Evolutionary conservation across 1,284 basidiomycete species (phyloP).

Genomic region (Schizophyllum commune): DNA sequence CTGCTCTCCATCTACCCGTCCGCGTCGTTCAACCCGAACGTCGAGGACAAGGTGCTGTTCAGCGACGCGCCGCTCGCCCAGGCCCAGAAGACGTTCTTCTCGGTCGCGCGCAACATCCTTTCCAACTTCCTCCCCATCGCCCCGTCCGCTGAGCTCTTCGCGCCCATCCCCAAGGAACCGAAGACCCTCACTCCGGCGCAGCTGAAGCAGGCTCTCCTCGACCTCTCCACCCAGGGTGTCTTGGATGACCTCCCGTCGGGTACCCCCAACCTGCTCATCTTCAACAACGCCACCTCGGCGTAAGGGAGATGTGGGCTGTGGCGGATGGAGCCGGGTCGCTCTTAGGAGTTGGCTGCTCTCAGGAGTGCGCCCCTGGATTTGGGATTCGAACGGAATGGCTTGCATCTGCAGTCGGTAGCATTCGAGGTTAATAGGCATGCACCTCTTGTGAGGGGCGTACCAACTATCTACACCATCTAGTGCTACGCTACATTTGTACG

Average conservation of each 20-base stretch:
- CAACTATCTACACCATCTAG: not conserved
- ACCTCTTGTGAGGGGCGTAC: not conserved
- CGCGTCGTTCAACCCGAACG: conserved; percentile 45
- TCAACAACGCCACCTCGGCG: conserved; percentile 69
- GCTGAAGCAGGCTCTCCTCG: conserved; percentile 69
- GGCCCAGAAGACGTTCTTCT: conserved; percentile 15
- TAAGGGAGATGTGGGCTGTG: not conserved
- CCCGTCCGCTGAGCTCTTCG: conserved; percentile 28
- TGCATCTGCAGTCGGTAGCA: not conserved
- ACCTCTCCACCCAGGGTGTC: conserved; percentile 47
- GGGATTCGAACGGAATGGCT: not conserved
- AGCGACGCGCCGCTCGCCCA: conserved; percentile 15
- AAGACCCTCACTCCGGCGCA: conserved; percentile 50
- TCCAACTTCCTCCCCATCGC: conserved; percentile 52
- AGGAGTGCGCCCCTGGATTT: no score
- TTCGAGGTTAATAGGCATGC: not conserved
- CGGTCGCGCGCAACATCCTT: conserved; percentile 10
- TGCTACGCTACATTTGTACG: not conserved
- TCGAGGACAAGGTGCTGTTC: conserved; percentile 22
- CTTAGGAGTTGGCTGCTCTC: no score
- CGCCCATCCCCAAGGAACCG: conserved; percentile 33
- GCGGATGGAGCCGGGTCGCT: not conserved
- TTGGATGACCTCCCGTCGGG: conserved; percentile 44
- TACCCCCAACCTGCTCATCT: conserved; percentile 70
- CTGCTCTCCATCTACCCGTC: conserved; percentile 75